Evolutionary conservation across 371 early-diverging fungal genomes (phyloP).

Genomic region (Mortierella sp.): DNA sequence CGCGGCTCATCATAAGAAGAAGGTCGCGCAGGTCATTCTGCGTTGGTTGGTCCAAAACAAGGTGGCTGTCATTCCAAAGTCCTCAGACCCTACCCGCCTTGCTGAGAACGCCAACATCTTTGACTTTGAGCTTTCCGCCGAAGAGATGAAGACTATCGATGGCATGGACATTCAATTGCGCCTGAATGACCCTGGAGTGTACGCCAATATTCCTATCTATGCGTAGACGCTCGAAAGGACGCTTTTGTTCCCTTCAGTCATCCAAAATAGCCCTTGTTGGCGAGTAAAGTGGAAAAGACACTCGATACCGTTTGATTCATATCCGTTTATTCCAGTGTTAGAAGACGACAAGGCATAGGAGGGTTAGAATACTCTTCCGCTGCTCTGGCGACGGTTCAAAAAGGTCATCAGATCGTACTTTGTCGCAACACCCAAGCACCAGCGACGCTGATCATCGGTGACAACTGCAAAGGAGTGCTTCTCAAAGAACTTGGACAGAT

Average conservation of each 20-base stretch:
- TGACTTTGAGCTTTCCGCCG: constrained; percentile 53
- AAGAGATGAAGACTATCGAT: constrained; percentile 45
- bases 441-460: constrained; percentile 83
- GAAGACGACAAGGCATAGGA: too few relatives aligned
- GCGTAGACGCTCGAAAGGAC: constrained; percentile 17
- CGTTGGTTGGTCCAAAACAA: constrained; percentile 69
- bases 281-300: too few relatives aligned
- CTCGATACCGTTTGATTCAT: too few relatives aligned
- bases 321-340: too few relatives aligned
- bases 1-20: constrained; percentile 55
- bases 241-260: not conserved
- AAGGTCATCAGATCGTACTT: constrained; percentile 83
- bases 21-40: constrained; percentile 62
- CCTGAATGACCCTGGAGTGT: constrained; percentile 43
- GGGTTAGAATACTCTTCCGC: constrained; percentile 40
- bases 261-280: too few relatives aligned
- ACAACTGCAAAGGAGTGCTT: constrained; percentile 85
- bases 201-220: constrained; percentile 53
- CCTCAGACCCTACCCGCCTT: constrained; percentile 60
- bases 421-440: constrained; percentile 85
- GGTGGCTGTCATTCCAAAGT: constrained; percentile 75
- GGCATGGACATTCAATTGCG: constrained; percentile 35
- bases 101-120: constrained; percentile 58
- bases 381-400: constrained; percentile 58
- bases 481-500: constrained; percentile 77